A percentile compares a stretch with the other conserved stretches of the same genome.
These are phyloP conservation scores for Suillus subaureus DNA, from an alignment of 768 basidiomycete genomes.

Conservation along the genomic window DNA sequence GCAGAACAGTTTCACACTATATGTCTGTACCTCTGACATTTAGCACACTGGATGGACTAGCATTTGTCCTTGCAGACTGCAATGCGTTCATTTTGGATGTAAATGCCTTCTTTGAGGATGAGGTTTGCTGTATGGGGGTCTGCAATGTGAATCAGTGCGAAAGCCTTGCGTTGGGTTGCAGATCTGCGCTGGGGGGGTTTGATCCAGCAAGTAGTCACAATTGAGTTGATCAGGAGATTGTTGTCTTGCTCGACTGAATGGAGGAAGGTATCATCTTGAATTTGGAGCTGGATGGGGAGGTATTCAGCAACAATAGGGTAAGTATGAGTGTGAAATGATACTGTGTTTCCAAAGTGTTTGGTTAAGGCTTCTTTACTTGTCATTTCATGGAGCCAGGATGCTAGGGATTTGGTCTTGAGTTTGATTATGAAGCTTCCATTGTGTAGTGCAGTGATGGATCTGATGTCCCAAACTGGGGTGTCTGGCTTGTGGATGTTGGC, in stretches of 20 bases:
- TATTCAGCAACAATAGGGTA: conserved; percentile 20
- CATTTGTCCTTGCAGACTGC: conserved; percentile 14
- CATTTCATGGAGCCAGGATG: conserved; percentile 17
- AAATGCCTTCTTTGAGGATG: conserved; percentile 22
- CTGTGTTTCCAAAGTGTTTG: not conserved
- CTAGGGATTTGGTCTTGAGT: conserved; percentile 12
- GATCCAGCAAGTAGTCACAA: conserved; percentile 27
- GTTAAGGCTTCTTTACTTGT: conserved; percentile 12
- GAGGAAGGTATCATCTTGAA: not conserved
- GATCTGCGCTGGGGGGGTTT: conserved; percentile 20
- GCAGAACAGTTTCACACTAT: conserved; percentile 2
- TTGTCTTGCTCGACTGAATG: conserved; percentile 19
- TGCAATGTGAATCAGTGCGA: conserved; percentile 25
- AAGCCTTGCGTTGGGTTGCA: conserved; percentile 21
- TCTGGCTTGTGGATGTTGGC: not conserved
- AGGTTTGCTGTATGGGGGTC: conserved; percentile 25
- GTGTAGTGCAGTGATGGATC: not conserved
- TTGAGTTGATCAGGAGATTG: conserved; percentile 4
- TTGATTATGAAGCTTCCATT: conserved; percentile 21
- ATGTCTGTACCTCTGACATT: too few species aligned
- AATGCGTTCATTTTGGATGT: conserved; percentile 17
- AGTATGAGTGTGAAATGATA: conserved; percentile 1
- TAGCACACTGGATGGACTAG: not conserved
- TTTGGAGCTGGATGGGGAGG: conserved; percentile 24
- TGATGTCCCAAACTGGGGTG: not conserved